Base-by-base conservation (phyloP, 805 yeast species). In the Cyberlindnera saturnus region DNA sequence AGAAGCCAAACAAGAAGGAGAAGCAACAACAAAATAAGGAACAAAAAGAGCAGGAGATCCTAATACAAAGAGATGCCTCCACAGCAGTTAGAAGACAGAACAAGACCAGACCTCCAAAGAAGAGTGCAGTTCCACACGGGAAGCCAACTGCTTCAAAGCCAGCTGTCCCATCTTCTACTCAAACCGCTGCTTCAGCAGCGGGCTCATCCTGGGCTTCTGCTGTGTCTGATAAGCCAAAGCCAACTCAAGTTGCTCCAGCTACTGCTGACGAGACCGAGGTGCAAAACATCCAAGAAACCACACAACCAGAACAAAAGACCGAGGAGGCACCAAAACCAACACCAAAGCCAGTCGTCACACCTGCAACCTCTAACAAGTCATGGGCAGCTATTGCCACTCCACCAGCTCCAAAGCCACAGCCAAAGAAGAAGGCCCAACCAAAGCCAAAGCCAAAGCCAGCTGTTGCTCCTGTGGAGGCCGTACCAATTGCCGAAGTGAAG, bases 321-420 rank as follows among this genome's bases (percentile, higher is more conserved):
- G 33, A 38, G 35, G 38, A 26, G 43, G 52, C 39, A 38, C 38
- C 60, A 38, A 41, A 45, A 45, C 34, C 34, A 18, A 44, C 48
- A 26, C 45, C 50, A 35, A 52, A 49, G 36, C 43, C 53, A 38
- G 48, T 41, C 17, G 44, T 45, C 15, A 51, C 52, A 6, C 60
- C 64, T 36, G 56, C 63, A 15, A 47, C 60, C 5, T 50, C 61
- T 9, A 48, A 56, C 37, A 67, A 70, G 56, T 71, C 87, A 5
- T 82, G 88, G 86, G 87, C 88, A 28, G 76, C 89, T 15, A 77
- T 82, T 53, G 81, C 82, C 41, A 65, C 77, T 43, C 81, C 87
- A 53, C 64, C 60, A 47, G 53, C 52, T 43, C 54, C 59, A 44
- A 50, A 52, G 41, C 50, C 55, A 38, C 52, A 54, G 41, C 53